phyloP scores from a whole-genome alignment of 139 green algal genomes.

The Penium margaritaceum region DNA sequence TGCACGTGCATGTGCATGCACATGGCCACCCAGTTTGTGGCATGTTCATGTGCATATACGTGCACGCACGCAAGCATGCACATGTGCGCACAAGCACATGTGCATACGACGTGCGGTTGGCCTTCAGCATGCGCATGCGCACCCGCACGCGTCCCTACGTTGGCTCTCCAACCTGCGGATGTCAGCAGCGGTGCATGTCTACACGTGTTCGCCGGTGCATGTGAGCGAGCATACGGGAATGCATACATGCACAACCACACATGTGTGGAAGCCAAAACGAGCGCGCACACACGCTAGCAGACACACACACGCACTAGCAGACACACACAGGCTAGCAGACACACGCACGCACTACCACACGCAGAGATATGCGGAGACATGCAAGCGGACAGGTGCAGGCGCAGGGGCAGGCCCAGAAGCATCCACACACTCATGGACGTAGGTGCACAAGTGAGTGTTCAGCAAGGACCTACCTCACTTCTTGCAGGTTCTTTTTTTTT shows the following conservation, averaged over 20 bases:
- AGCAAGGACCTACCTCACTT: no score
- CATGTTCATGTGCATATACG: background rate
- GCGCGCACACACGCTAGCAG: background rate
- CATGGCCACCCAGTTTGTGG: background rate
- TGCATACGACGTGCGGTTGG: background rate
- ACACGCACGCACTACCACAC: background rate
- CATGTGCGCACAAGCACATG: background rate
- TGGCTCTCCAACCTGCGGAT: background rate
- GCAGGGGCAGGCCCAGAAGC: no score
- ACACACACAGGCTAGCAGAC: background rate
- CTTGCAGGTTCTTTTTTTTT: no score
- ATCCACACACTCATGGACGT: no score
- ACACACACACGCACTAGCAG: background rate
- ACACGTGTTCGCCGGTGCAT: no score
- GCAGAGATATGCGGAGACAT: no score
- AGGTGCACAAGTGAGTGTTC: no score
- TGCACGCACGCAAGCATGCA: background rate
- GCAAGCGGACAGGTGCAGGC: no score
- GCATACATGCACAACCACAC: slow-evolving; percentile 11
- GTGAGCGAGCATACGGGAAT: no score
- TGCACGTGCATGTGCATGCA: background rate
- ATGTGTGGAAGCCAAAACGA: background rate
- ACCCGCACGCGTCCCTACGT: background rate
- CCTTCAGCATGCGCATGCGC: background rate
- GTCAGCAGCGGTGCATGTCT: background rate